Base-by-base conservation (phyloP, 129 eudicot species). In the Pulicaria dysenterica region DNA sequence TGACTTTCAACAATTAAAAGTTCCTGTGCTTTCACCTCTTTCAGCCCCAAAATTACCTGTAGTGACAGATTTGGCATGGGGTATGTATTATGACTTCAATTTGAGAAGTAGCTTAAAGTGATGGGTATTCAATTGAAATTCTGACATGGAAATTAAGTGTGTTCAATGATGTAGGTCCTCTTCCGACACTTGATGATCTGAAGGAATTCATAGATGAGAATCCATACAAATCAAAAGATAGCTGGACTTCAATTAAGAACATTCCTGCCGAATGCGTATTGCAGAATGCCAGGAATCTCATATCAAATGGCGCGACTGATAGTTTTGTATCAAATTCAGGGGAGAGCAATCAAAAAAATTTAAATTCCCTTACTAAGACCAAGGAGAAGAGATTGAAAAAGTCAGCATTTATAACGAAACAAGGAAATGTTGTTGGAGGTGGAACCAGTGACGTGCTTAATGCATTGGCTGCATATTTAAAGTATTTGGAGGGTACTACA, bases 391-490 rank as follows among this genome's bases (percentile, higher is more conserved):
- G 66, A 80, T 13, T 55, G 38, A 73, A 79, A 67, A 83, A 70
- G 2, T 81, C 98, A 64, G 88, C 85, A 58, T 92, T 89, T 83
- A 31, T 80, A 66, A 87, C 95, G 14, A 70, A 77, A 49, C 71
- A 70, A 78, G 88, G 98, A 69, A 78, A 43, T 67, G 60, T 83
- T 60, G 91, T 87, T 58, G 95, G 91, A 75, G 98, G 98, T 72
- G 96, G 98, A 57, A 82, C 98, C 41, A 66, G 51, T 62, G 73
- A 67, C 15, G 92, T 87, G 69, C 77, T 87, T 70, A 82, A 92
- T 85, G 96, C 96, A 16, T 69, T 92, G 85, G 91, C 92, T 64
- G 98, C 90, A 76, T 92, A 87, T 83, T 77, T 92, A 80, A 85
- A 84, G 68, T 89, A 85, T 82, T 79, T 87, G 58, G 98, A 92